Base-by-base conservation (phyloP, 441 rosid species). In the Pelargonium fulgidum region DNA sequence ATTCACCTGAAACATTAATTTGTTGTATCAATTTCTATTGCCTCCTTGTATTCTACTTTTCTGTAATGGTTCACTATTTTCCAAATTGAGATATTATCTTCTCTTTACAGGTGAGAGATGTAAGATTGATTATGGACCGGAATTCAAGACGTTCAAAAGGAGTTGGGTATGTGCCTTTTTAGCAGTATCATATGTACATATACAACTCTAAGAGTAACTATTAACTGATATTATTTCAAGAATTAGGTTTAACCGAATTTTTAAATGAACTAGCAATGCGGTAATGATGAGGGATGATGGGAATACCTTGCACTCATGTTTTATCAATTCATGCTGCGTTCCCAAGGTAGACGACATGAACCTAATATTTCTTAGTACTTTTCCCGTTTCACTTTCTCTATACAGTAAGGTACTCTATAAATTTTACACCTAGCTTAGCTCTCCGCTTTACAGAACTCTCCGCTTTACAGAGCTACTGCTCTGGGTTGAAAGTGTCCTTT, bases 261-360 rank as follows among this genome's bases (percentile, higher is more conserved):
- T 86, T 89, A 90, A 91, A 88, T 90, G 77, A 85, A 89, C 92
- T 92, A 90, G 89, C 95, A 83, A 87, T 90, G 98, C 91, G 86
- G 87, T 88, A 83, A 85, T 84, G 93, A 89, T 90, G 96, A 88
- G 90, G 89, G 90, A 90, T 90, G 91, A 80, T 86, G 95, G 87
- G 89, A 87, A 79, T 84, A 84, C 91, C 89, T 80, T 87, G 87
- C 87, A 82, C 89, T 78, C 93, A 86, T 92, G 90, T 92, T 92
- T 90, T 86, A 84, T 86, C 95, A 85, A 90, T 92, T 83, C 95
- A 76, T 84, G 88, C 89, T 85, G 92, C 93, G 79, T 81, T 77
- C 70, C 69, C 88, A 83, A 88, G 90, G 96, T 92, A 90, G 95
- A 86, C 79, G 95, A 85, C 89, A 90, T 79, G 82, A 81, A 85